Conservation (phyloP, 768 basidiomycete genomes). For the Guyanaporus albipodus region DNA sequence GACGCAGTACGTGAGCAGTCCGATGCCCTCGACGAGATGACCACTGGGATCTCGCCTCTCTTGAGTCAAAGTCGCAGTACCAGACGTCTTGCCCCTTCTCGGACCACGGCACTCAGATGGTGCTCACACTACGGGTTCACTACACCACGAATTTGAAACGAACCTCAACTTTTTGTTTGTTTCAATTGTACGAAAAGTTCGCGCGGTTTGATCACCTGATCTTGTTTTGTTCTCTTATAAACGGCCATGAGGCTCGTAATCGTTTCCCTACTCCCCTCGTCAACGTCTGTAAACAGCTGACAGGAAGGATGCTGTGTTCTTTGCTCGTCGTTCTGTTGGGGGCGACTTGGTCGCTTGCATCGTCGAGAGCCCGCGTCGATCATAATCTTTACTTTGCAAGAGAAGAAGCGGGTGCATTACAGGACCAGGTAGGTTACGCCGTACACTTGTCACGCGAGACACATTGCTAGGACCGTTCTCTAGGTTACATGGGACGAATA, state of each 20-base stretch:
- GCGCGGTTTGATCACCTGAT: not conserved
- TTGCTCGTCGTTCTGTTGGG: constrained; percentile 11
- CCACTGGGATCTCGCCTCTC: too few species aligned
- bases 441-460: not conserved
- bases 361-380: constrained; percentile 1
- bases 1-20: too few species aligned
- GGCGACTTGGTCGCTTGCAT: constrained; percentile 10
- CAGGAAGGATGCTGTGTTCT: constrained; percentile 7
- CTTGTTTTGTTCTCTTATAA: not conserved
- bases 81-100: too few species aligned
- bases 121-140: too few species aligned
- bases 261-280: not conserved
- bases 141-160: too few species aligned
- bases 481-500: constrained; percentile 58
- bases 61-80: too few species aligned
- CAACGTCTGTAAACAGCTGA: not conserved
- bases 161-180: too few species aligned
- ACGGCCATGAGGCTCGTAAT: not conserved
- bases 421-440: constrained; percentile 11
- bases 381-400: constrained; percentile 15
- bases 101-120: too few species aligned
- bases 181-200: too few species aligned
- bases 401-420: constrained; percentile 12
- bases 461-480: not conserved
- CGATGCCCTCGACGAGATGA: too few species aligned